Percentiles rank a stretch among this genome's conserved stretches.
These are phyloP conservation scores for Cercospora brassicicola DNA, from an alignment of 2,329 filamentous ascomycete species.

Conservation along the genomic window DNA sequence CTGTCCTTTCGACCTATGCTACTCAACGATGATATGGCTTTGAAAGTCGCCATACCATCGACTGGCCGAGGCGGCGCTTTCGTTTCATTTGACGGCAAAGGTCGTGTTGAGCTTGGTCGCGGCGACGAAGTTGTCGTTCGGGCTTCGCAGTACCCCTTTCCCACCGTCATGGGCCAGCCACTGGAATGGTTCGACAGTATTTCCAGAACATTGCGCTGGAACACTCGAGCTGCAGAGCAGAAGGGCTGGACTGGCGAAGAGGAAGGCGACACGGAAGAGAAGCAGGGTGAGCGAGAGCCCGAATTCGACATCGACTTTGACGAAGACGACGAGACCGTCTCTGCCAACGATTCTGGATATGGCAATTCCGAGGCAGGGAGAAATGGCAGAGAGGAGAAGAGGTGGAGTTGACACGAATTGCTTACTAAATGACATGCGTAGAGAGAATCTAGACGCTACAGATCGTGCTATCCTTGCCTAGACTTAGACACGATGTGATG, in stretches of 20 bases:
- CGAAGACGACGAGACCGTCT: slow-evolving; percentile 57
- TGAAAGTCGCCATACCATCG: slow-evolving; percentile 82
- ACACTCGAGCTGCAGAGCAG: slow-evolving; percentile 85
- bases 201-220: slow-evolving; percentile 89
- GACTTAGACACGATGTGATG: neutral
- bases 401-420: slow-evolving; percentile 17
- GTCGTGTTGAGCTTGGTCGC: slow-evolving; percentile 85
- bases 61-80: slow-evolving; percentile 90
- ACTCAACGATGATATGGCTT: slow-evolving; percentile 86
- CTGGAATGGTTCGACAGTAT: slow-evolving; percentile 98
- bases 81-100: slow-evolving; percentile 96
- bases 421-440: neutral
- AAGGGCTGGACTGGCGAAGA: slow-evolving; percentile 67
- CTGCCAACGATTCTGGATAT: slow-evolving; percentile 37
- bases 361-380: slow-evolving; percentile 23
- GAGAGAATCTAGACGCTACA: neutral
- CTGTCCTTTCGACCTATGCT: slow-evolving; percentile 98
- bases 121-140: slow-evolving; percentile 96
- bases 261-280: slow-evolving; percentile 37
- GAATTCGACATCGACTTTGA: slow-evolving; percentile 91
- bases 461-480: neutral
- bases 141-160: slow-evolving; percentile 94
- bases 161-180: slow-evolving; percentile 84
- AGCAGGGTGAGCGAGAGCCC: slow-evolving; percentile 23
- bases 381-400: slow-evolving; percentile 24